Conservation (phyloP, 1,284 basidiomycete species). For the Microbotryum saponariae region DNA sequence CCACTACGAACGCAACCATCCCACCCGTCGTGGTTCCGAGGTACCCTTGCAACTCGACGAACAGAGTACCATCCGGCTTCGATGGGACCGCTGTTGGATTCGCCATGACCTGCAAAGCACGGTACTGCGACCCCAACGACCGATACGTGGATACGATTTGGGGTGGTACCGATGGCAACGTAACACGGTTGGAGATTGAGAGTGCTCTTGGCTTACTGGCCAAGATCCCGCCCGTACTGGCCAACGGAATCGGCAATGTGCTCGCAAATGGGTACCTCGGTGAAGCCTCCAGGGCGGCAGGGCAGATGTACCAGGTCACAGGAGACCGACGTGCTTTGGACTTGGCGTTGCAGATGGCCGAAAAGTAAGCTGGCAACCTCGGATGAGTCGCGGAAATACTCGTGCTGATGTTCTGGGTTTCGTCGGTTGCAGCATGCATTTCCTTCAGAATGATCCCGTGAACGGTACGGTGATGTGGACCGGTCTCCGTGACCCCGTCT, state of each 20-base stretch:
- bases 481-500: slow-evolving; percentile 14
- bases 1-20: no score
- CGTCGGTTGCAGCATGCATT: slow-evolving; percentile 7
- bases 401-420: no score
- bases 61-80: slow-evolving; percentile 4
- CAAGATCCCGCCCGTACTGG: slow-evolving; percentile 14
- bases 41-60: no score
- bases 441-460: slow-evolving; percentile 17
- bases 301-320: slow-evolving; percentile 3
- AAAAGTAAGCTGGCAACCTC: slow-evolving; percentile 11
- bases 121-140: slow-evolving; percentile 12
- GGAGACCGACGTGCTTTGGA: slow-evolving; percentile 25
- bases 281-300: not conserved
- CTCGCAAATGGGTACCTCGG: not conserved
- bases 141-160: not conserved
- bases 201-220: slow-evolving; percentile 22
- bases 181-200: slow-evolving; percentile 23
- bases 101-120: slow-evolving; percentile 8
- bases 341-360: slow-evolving; percentile 12
- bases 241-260: slow-evolving; percentile 13
- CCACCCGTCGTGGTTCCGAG: no score
- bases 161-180: slow-evolving; percentile 8
- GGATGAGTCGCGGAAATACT: not conserved
- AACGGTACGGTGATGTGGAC: slow-evolving; percentile 17
- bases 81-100: slow-evolving; percentile 10